Conservation (phyloP, 2,329 filamentous ascomycete species). For the Sclerotinia minor region DNA sequence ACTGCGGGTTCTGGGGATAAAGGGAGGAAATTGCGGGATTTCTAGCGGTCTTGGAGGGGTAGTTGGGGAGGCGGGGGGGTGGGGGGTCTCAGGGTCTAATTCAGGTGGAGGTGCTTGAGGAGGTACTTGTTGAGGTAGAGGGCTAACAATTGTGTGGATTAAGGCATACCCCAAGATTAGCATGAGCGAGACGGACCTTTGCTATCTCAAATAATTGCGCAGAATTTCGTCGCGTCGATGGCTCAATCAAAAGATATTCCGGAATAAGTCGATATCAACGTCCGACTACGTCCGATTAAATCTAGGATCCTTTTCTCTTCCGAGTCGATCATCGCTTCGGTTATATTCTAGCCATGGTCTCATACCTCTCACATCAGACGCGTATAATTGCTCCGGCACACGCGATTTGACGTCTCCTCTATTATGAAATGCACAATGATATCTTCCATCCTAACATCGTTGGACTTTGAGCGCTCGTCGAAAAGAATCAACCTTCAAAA, state of each 20-base stretch:
- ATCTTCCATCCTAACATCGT: background rate
- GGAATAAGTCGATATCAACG: background rate
- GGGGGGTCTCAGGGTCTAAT: background rate
- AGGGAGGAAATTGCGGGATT: background rate
- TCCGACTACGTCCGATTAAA: background rate
- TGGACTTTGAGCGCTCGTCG: background rate
- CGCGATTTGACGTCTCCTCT: background rate
- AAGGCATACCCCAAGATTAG: too few species aligned
- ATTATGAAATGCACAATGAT: background rate
- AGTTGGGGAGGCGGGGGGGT: too few species aligned
- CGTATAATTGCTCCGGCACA: background rate
- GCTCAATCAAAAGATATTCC: conserved; percentile 9
- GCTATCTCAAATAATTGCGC: background rate
- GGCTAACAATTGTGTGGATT: background rate
- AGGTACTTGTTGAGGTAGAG: background rate
- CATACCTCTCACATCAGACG: background rate
- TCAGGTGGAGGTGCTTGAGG: background rate
- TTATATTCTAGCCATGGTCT: background rate
- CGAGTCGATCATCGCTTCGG: background rate
- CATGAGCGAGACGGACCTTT: background rate
- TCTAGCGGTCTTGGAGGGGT: background rate
- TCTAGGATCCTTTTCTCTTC: background rate
- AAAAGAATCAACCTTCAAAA: background rate
- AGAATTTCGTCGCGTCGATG: background rate
- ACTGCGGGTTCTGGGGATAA: background rate